Conservation (phyloP, 2,329 filamentous ascomycete species). For the Exophiala sp. region DNA sequence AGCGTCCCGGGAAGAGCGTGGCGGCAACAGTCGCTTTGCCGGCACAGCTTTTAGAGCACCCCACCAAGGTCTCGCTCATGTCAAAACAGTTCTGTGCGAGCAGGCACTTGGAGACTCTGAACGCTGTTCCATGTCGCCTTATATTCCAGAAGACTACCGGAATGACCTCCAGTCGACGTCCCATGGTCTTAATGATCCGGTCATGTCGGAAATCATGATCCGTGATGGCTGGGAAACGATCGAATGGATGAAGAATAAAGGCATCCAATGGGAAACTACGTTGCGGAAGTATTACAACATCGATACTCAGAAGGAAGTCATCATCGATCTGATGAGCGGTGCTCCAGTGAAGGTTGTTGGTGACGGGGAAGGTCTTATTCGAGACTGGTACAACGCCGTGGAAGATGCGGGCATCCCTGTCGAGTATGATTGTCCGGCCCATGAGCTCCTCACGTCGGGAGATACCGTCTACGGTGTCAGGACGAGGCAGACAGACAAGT, state of each 20-base stretch:
- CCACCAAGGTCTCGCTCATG: constrained; percentile 48
- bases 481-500: neutral
- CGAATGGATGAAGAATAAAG: constrained; percentile 54
- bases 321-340: constrained; percentile 47
- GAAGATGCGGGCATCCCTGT: constrained; percentile 11
- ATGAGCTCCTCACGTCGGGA: constrained; percentile 33
- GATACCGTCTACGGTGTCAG: constrained; percentile 28
- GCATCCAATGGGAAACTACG: constrained; percentile 56
- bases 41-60: constrained; percentile 7
- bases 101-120: constrained; percentile 36
- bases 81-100: constrained; percentile 61
- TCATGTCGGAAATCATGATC: constrained; percentile 49
- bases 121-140: constrained; percentile 56
- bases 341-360: constrained; percentile 57
- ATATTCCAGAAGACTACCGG: constrained; percentile 53
- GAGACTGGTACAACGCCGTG: constrained; percentile 30
- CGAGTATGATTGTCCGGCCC: constrained; percentile 23
- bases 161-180: constrained; percentile 56
- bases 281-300: constrained; percentile 64
- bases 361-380: constrained; percentile 48
- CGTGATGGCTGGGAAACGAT: constrained; percentile 49
- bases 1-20: constrained; percentile 4
- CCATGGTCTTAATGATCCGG: constrained; percentile 50
- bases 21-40: constrained; percentile 12
- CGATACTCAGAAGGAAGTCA: constrained; percentile 56